These are phyloP conservation scores for Onygena corvina DNA, from an alignment of 2,329 filamentous ascomycete genomes.

Conservation along the genomic window DNA sequence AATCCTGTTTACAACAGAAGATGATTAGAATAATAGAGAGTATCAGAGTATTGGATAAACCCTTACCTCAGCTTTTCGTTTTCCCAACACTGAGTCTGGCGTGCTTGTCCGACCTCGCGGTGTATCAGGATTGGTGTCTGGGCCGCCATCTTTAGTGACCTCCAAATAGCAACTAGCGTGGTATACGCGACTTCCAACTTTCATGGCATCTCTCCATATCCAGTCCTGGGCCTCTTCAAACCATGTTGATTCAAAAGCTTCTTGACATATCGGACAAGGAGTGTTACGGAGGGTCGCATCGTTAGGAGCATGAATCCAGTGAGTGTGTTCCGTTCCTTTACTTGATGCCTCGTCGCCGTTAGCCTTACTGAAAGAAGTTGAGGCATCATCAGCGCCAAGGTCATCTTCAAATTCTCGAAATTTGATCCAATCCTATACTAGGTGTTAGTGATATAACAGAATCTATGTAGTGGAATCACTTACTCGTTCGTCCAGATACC, in stretches of 20 bases:
- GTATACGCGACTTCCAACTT: constrained; percentile 67
- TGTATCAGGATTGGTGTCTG: constrained; percentile 24
- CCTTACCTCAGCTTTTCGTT: constrained; percentile 59
- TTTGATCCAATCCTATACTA: constrained; percentile 68
- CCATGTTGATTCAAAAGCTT: constrained; percentile 86
- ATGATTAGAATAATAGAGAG: background rate
- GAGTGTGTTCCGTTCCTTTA: constrained; percentile 48
- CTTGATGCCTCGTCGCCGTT: constrained; percentile 30
- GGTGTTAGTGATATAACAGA: background rate
- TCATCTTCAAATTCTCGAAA: constrained; percentile 69
- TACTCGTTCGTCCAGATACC: constrained; percentile 84
- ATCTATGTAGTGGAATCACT: constrained; percentile 24
- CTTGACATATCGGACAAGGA: constrained; percentile 86
- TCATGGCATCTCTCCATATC: constrained; percentile 84
- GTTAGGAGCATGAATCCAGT: constrained; percentile 74
- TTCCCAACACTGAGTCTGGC: constrained; percentile 56
- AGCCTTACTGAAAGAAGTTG: constrained; percentile 31
- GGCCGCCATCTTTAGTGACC: constrained; percentile 52
- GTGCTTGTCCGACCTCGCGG: constrained; percentile 31
- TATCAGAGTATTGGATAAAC: constrained; percentile 9
- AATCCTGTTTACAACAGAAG: constrained; percentile 18
- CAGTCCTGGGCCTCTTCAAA: constrained; percentile 88
- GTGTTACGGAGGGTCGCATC: constrained; percentile 61
- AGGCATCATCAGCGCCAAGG: constrained; percentile 33
- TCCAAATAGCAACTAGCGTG: constrained; percentile 85